Percentiles rank a stretch among this genome's conserved stretches.
phyloP scores from a whole-genome alignment of 768 basidiomycete species.

The Collybia mongolica region DNA sequence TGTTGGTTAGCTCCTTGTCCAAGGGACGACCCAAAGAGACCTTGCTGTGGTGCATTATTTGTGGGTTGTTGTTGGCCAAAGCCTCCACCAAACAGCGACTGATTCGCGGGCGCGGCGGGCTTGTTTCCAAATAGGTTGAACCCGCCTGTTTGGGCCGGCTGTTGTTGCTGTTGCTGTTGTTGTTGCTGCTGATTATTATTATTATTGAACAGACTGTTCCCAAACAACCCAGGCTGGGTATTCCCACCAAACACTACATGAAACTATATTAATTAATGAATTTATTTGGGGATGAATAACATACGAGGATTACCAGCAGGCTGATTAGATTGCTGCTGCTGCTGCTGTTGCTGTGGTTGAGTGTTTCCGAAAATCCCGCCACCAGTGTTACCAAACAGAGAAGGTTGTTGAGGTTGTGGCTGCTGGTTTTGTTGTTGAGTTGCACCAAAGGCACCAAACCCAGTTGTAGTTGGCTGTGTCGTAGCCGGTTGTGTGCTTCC shows the following conservation, averaged over 20 bases:
- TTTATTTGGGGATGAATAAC: slow-evolving; percentile 7
- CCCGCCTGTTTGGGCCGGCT: slow-evolving; percentile 25
- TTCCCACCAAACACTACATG: slow-evolving; percentile 36
- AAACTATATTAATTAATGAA: slow-evolving; percentile 1
- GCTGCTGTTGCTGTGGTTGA: slow-evolving; percentile 32
- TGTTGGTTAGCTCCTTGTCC: slow-evolving; percentile 43
- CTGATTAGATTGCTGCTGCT: slow-evolving; percentile 28
- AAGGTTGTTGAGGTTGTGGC: slow-evolving; percentile 23
- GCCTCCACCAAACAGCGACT: slow-evolving; percentile 35
- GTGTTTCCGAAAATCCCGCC: slow-evolving; percentile 31
- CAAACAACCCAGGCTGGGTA: slow-evolving; percentile 32
- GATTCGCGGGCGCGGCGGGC: slow-evolving; percentile 31
- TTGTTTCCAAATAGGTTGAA: slow-evolving; percentile 47
- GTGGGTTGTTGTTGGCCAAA: slow-evolving; percentile 38
- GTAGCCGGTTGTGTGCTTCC: slow-evolving; percentile 32
- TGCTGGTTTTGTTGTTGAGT: slow-evolving; percentile 32
- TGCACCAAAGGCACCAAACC: slow-evolving; percentile 38
- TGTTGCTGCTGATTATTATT: slow-evolving; percentile 35
- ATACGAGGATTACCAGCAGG: slow-evolving; percentile 33
- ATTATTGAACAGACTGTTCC: slow-evolving; percentile 30
- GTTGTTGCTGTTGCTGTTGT: slow-evolving; percentile 30
- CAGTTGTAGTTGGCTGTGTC: slow-evolving; percentile 36
- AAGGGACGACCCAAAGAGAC: slow-evolving; percentile 53
- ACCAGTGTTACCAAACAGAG: slow-evolving; percentile 26
- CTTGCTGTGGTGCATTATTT: slow-evolving; percentile 27